Evolutionary conservation across 495 filamentous ascomycete genomes (phyloP), one percentile per base, ranked within the genome.

Genomic region (Penicilliopsis zonata): DNA sequence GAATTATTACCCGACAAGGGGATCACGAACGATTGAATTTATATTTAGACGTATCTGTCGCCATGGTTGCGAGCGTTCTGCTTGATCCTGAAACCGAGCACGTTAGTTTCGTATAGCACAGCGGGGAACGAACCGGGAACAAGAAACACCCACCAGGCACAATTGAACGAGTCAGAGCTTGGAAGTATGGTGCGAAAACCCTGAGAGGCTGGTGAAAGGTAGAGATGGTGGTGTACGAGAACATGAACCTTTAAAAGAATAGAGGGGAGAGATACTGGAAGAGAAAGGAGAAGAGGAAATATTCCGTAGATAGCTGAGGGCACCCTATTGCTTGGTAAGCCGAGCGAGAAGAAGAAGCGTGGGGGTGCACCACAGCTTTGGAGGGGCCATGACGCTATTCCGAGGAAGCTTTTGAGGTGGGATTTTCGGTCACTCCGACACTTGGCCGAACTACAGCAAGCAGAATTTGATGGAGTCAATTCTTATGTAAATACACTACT

Each of bases 21-120:
- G 18, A 22, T 8, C 15, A 58, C 76, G 51, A 59, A 87, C 82
- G 83, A 55, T 88, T 87, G 47, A 93, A 74, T 62, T 84, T 87
- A 63, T 94, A 95, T 36, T 70, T 86, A 42, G 74, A 74, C 18
- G 74, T 67, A 43, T 94, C 73, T 13, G 87, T 80, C 36, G 78
- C 67, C 81, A 92, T 93, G 47, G 72, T 68, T 51, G 59, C 57
- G 55, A 59, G 49, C 28, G 58, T 52, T 50, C 55, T 44, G 19
- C 31, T 41, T 33, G 39, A 37, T 43, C 37, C 49, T 52, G 35
- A 8, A 28, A 12, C n/a, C 12, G 29, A n/a, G n/a, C n/a, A n/a
- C n/a, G n/a, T n/a, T n/a, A n/a, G n/a, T n/a, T n/a, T n/a, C n/a
- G n/a, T n/a, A n/a, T n/a, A n/a, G n/a, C n/a, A n/a, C n/a, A n/a